These are phyloP conservation scores for Candida peoriensis DNA, from an alignment of 805 yeast genomes.

Conservation along the genomic window DNA sequence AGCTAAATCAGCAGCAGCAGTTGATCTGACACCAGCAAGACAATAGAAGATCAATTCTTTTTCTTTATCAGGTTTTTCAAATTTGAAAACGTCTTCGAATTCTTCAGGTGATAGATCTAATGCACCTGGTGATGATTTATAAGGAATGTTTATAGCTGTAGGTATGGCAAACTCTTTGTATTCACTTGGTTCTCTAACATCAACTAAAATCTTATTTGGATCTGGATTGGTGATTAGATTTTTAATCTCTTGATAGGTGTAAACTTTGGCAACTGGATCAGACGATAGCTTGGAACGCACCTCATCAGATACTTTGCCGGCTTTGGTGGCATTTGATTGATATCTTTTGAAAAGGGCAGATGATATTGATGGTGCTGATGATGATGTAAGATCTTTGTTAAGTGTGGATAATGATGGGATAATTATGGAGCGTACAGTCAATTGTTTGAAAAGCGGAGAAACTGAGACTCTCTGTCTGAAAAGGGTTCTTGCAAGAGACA, in stretches of 20 bases:
- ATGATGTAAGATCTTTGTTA: no score
- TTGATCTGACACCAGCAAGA: conserved; percentile 86
- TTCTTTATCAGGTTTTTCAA: conserved; percentile 67
- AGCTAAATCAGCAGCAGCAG: conserved; percentile 89
- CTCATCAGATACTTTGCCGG: conserved; percentile 6
- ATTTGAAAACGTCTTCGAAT: conserved; percentile 75
- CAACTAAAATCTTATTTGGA: conserved; percentile 59
- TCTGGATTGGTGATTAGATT: conserved; percentile 38
- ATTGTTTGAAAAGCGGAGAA: no score
- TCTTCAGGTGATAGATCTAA: conserved; percentile 73
- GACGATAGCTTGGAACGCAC: conserved; percentile 8
- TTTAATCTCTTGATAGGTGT: conserved; percentile 49
- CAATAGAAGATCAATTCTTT: conserved; percentile 86
- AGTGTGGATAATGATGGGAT: conserved; percentile 1
- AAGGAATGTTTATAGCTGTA: conserved; percentile 80
- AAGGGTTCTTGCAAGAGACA: conserved; percentile 5
- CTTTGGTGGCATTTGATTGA: conserved; percentile 10
- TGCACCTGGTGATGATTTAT: conserved; percentile 90
- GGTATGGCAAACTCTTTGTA: conserved; percentile 69
- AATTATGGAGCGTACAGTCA: background rate
- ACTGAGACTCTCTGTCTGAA: no score
- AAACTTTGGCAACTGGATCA: conserved; percentile 36
- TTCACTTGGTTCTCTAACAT: conserved; percentile 91
- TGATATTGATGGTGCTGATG: background rate
- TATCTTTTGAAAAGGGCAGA: conserved; percentile 5